Evolutionary conservation across 1,284 basidiomycete genomes (phyloP).

Genomic region (Bondarzewia mesenterica): DNA sequence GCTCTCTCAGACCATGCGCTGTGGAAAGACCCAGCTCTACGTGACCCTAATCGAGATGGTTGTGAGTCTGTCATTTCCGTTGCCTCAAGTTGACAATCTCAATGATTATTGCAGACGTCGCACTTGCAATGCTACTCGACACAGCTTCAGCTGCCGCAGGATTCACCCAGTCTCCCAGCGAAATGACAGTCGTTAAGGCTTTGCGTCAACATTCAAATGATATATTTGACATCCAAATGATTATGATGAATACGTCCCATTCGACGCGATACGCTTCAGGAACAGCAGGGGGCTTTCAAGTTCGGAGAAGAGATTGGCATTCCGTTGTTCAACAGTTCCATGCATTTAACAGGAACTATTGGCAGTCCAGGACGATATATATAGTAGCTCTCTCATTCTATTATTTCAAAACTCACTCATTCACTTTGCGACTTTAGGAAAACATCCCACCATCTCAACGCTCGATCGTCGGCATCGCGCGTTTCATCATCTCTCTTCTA

Average conservation of each 20-base stretch:
- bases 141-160: constrained; percentile 26
- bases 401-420: neutral
- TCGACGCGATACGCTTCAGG: constrained; percentile 19
- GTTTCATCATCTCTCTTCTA: constrained; percentile 37
- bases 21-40: constrained; percentile 48
- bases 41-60: constrained; percentile 35
- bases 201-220: constrained; percentile 37
- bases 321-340: constrained; percentile 18
- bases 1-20: constrained; percentile 59
- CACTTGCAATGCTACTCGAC: constrained; percentile 43
- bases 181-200: constrained; percentile 44
- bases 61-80: constrained; percentile 33
- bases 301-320: constrained; percentile 43
- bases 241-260: constrained; percentile 35
- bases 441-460: constrained; percentile 52
- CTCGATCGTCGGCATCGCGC: constrained; percentile 36
- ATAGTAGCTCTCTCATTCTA: constrained; percentile 35
- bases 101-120: constrained; percentile 35
- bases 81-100: neutral
- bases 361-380: constrained; percentile 59
- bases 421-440: constrained; percentile 37
- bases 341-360: constrained; percentile 33
- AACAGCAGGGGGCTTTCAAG: constrained; percentile 43
- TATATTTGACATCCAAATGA: constrained; percentile 52
- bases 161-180: constrained; percentile 25